Evolutionary conservation across 108 stramenopile species (phyloP).

Genomic region (Mediolabrus comicus): DNA sequence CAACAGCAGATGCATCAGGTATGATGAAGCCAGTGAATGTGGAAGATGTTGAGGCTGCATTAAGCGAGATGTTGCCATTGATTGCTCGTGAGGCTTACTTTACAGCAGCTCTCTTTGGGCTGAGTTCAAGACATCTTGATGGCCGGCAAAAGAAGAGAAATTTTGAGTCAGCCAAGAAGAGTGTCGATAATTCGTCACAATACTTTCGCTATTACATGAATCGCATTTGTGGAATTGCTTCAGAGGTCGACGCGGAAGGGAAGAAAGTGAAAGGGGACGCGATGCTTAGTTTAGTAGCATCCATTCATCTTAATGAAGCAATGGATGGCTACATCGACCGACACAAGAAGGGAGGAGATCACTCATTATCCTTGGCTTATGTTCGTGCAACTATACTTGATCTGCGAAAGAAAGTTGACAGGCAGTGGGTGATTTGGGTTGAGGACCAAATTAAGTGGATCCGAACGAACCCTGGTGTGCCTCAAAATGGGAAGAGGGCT

Average conservation of each 20-base stretch:
- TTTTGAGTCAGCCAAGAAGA: conserved; percentile 80
- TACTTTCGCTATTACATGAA: conserved; percentile 86
- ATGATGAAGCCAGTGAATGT: conserved; percentile 72
- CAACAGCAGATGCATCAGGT: conserved; percentile 18
- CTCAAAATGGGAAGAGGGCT: conserved; percentile 81
- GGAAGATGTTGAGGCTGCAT: conserved; percentile 67
- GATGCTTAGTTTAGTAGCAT: conserved; percentile 80
- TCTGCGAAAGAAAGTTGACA: conserved; percentile 82
- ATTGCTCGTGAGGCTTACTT: conserved; percentile 90
- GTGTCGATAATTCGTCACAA: conserved; percentile 79
- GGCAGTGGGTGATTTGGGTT: conserved; percentile 87
- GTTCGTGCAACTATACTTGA: conserved; percentile 86
- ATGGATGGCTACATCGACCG: conserved; percentile 89
- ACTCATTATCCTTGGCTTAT: conserved; percentile 84
- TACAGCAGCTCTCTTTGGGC: conserved; percentile 83
- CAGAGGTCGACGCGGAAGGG: conserved; percentile 57
- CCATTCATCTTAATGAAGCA: conserved; percentile 81
- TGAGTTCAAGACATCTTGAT: conserved; percentile 75
- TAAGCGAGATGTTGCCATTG: conserved; percentile 75
- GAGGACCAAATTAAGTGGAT: conserved; percentile 90
- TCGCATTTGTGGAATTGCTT: conserved; percentile 78
- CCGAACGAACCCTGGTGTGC: conserved; percentile 76
- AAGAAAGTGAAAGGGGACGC: conserved; percentile 69
- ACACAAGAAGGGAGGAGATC: conserved; percentile 87
- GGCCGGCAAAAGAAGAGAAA: conserved; percentile 88